A percentile compares a stretch with the other conserved stretches of the same genome.
Evolutionary conservation across 805 yeast genomes (phyloP).

Genomic region (Debaryomyces maramus): DNA sequence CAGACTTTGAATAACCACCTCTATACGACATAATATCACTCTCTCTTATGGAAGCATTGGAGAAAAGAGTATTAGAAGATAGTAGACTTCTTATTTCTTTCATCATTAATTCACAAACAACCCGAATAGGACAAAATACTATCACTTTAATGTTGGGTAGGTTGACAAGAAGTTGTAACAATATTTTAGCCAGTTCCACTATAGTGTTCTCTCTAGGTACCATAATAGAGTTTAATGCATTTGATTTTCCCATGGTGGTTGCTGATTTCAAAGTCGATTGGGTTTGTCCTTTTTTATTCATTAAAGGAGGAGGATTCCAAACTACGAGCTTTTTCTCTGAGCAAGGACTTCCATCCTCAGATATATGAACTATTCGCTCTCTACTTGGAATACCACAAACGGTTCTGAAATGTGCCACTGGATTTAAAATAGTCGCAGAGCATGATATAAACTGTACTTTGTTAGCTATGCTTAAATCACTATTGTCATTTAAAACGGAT

Average conservation of each 20-base stretch:
- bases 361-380: constrained; percentile 54
- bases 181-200: constrained; percentile 69
- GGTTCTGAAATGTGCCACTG: constrained; percentile 66
- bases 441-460: constrained; percentile 79
- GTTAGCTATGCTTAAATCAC: constrained; percentile 25
- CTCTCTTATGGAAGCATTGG: constrained; percentile 39
- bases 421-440: constrained; percentile 87
- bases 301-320: constrained; percentile 77
- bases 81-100: constrained; percentile 69
- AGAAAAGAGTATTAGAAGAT: constrained; percentile 32
- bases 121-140: constrained; percentile 85
- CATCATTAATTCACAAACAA: constrained; percentile 84
- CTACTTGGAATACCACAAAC: constrained; percentile 62
- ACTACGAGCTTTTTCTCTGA: constrained; percentile 73
- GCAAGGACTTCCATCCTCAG: constrained; percentile 85
- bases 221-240: constrained; percentile 12
- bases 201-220: constrained; percentile 64
- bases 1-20: constrained; percentile 89
- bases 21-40: constrained; percentile 87
- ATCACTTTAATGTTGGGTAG: constrained; percentile 68
- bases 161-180: constrained; percentile 62
- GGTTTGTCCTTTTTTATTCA: constrained; percentile 56
- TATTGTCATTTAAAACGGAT: constrained; percentile 24
- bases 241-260: constrained; percentile 5
- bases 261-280: too few relatives aligned